Base-by-base conservation (phyloP, 2,329 filamentous ascomycete species). In the Fusarium longipes region DNA sequence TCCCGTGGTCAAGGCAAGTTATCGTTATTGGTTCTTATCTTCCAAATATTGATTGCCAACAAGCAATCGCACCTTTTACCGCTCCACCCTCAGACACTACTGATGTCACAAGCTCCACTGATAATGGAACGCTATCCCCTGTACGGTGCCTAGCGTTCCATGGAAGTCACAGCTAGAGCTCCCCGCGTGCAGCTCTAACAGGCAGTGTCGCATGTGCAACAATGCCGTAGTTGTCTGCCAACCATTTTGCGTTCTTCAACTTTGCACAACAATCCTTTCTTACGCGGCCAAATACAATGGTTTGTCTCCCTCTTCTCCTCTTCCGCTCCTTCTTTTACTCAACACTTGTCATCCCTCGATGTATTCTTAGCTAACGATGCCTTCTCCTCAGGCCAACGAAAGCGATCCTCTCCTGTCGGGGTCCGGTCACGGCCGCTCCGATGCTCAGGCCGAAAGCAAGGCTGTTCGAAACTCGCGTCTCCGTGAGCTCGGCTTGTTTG, bases 401-500 rank as follows among this genome's bases (percentile, higher is more conserved):
- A 76, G 76, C 59, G 80, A 78, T 47, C 82, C 82, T 57, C 80
- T 84, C 64, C 76, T 84, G 50, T 66, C 76, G 56, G 63, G 72
- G 45, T 65, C 76, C 57, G 65, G 71, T 58, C 70, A 75, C 24
- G 75, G 73, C 73, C 74, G 74, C 62, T 72, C 77, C 65, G 73
- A 77, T 63, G 63, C 48, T 56, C 63, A 56, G 20, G 53, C 66
- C 48, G 64, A 71, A 32, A 69, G 58, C 51, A 73, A 70, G 33
- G 35, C 63, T 33, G 53, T 58, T 11, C 74, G 80, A 44, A 72
- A 77, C 39, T 75, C 75, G 60, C 86, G 87, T 77, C 77, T 86
- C 56, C 87, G 91, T 64, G 93, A 97, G 76, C 78, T 92, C 51
- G 86, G 90, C 24, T 81, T 97, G 65, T 94, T 97, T 75, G 80